A percentile compares a stretch with the other conserved stretches of the same genome.
Evolutionary conservation across 768 basidiomycete species (phyloP).

Genomic region (Mycena vitilis): DNA sequence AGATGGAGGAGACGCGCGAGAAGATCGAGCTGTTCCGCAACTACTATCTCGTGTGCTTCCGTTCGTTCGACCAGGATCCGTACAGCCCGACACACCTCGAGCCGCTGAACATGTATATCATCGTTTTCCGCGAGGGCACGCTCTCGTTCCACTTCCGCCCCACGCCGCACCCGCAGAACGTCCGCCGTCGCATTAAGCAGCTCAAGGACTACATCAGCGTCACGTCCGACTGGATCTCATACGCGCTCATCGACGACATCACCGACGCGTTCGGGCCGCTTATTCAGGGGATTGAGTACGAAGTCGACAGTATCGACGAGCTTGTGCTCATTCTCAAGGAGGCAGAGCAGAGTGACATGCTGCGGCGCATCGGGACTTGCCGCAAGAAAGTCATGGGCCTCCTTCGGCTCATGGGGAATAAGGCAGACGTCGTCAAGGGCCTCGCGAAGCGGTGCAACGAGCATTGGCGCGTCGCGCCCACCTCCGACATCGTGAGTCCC

Average conservation of each 20-base stretch:
- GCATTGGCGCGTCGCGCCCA: constrained; percentile 98
- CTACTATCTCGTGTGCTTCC: constrained; percentile 99
- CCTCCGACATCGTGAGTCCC: constrained; percentile 88
- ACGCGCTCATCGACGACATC: constrained; percentile 99
- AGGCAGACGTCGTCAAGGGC: constrained; percentile 99
- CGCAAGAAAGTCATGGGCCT: constrained; percentile 99
- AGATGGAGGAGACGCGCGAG: constrained; percentile 99
- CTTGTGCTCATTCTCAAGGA: constrained; percentile 96
- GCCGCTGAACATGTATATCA: constrained; percentile 99
- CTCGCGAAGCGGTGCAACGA: constrained; percentile 98
- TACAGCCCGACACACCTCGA: constrained; percentile 98
- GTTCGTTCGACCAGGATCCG: constrained; percentile 98
- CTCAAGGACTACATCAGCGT: constrained; percentile 99
- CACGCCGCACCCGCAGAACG: constrained; percentile 97
- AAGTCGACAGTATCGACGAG: constrained; percentile 99
- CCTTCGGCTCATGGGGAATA: constrained; percentile 96
- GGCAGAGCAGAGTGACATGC: constrained; percentile 97
- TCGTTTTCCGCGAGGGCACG: constrained; percentile 97
- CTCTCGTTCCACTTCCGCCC: constrained; percentile 99
- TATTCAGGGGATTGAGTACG: constrained; percentile 98
- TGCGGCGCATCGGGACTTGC: constrained; percentile 95
- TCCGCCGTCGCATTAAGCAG: constrained; percentile 97
- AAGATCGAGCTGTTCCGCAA: constrained; percentile 99
- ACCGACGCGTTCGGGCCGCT: constrained; percentile 99
- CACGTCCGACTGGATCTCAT: constrained; percentile 99